Evolutionary conservation across 1,284 basidiomycete species (phyloP).

Genomic region (Lentinus polychrous): DNA sequence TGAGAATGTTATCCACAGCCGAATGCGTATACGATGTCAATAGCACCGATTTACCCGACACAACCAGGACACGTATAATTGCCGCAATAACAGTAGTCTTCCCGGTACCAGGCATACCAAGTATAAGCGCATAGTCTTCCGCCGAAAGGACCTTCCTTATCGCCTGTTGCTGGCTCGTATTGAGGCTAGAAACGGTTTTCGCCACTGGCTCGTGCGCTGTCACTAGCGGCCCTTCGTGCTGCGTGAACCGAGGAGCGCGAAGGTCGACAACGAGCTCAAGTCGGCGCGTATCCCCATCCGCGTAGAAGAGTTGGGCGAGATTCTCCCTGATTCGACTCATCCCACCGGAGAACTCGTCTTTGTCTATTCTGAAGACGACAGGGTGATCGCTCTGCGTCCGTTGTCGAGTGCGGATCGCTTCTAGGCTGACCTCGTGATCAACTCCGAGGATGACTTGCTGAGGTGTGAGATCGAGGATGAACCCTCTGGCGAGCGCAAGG

Average conservation of each 20-base stretch:
- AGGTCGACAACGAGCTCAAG: constrained; percentile 82
- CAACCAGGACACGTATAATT: constrained; percentile 76
- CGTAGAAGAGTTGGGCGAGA: constrained; percentile 84
- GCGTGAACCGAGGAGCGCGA: constrained; percentile 55
- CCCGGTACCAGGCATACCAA: constrained; percentile 98
- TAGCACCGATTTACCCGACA: constrained; percentile 80
- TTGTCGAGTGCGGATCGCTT: constrained; percentile 39
- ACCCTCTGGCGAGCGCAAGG: constrained; percentile 81
- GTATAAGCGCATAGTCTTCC: constrained; percentile 84
- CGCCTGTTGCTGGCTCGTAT: constrained; percentile 70
- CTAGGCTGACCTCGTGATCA: constrained; percentile 69
- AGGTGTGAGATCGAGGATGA: constrained; percentile 68
- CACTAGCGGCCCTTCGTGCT: constrained; percentile 17
- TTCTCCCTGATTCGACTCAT: constrained; percentile 89
- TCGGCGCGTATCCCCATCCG: constrained; percentile 57
- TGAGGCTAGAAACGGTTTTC: constrained; percentile 38
- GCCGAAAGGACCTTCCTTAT: constrained; percentile 73
- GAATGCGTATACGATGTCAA: constrained; percentile 95
- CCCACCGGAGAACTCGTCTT: constrained; percentile 84
- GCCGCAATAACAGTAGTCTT: constrained; percentile 95
- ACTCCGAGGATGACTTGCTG: constrained; percentile 68
- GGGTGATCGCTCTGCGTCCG: constrained; percentile 14
- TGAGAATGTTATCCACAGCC: constrained; percentile 91
- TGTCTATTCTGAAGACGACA: constrained; percentile 83
- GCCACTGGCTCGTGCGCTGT: constrained; percentile 1